These are phyloP conservation scores for Eleusine indica DNA, from an alignment of 176 grass and related monocot species.

Conservation along the genomic window DNA sequence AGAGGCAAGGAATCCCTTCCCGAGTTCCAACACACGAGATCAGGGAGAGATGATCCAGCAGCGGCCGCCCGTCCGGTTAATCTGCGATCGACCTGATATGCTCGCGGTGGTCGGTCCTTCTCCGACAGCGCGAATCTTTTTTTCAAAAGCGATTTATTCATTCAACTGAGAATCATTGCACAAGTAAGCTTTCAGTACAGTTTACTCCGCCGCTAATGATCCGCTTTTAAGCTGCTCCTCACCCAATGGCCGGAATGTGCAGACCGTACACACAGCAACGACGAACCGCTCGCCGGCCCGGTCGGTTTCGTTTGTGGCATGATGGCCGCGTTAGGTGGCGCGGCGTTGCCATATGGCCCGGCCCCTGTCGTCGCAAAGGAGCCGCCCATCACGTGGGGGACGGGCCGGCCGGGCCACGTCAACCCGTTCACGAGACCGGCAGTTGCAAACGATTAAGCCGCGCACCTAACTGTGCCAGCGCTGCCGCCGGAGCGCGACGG, in stretches of 20 bases:
- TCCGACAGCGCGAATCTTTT: conserved; percentile 33
- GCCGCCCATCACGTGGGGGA: conserved; percentile 11
- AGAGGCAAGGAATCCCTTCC: background rate
- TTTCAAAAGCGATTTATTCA: background rate
- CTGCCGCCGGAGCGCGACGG: background rate
- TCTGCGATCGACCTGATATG: background rate
- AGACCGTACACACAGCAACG: too few species aligned
- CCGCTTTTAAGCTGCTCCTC: background rate
- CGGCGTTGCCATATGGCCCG: background rate
- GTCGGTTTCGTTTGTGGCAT: background rate
- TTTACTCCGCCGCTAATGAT: conserved; percentile 19
- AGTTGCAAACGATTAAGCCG: background rate
- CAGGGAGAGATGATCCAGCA: too few species aligned
- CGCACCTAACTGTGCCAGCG: conserved; percentile 3
- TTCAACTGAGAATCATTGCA: background rate
- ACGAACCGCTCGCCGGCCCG: background rate
- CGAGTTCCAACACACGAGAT: background rate
- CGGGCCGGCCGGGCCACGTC: background rate
- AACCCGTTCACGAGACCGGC: conserved; percentile 18
- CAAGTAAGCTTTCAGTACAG: background rate
- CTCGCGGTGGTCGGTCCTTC: conserved; percentile 38
- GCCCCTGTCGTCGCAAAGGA: background rate
- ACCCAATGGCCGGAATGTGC: background rate
- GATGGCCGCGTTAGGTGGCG: conserved; percentile 33
- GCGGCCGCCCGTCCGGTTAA: background rate